A percentile compares a stretch with the other conserved stretches of the same genome.
Conservation (phyloP, 1,139 yeast genomes). For the Saccharomycopsis phalli region DNA sequence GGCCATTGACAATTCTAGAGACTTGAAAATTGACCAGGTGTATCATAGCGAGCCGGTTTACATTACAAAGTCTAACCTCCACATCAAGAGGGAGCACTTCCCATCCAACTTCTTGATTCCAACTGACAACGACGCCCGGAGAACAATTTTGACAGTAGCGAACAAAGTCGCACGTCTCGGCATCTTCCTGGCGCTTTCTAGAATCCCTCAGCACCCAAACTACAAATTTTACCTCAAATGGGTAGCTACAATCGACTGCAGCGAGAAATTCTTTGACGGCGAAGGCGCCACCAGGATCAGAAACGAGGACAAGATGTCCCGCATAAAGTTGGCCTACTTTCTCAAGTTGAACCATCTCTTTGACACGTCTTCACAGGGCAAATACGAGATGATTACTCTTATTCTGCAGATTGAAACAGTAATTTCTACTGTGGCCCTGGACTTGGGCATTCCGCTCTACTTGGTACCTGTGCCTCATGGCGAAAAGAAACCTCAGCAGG, state of each 20-base stretch:
- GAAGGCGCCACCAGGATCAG: neutral
- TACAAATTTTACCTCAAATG: neutral
- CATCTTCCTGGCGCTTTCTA: too few species aligned
- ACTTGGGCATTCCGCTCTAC: neutral
- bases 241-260: neutral
- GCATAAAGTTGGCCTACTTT: constrained; percentile 1
- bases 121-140: too few species aligned
- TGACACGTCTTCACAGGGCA: neutral
- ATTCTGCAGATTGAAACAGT: neutral
- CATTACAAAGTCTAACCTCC: too few species aligned
- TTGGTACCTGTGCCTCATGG: neutral
- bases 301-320: constrained; percentile 8
- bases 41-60: too few species aligned
- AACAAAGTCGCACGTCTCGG: too few species aligned
- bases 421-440: neutral
- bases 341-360: neutral
- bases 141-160: too few species aligned
- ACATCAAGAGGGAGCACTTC: too few species aligned
- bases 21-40: too few species aligned
- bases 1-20: too few species aligned
- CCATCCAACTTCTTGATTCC: too few species aligned
- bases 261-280: neutral
- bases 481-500: neutral
- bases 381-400: neutral
- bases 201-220: too few species aligned